A percentile compares a stretch with the other conserved stretches of the same genome.
Conservation (phyloP, 495 filamentous ascomycete genomes). For the Neurospora tetrasperma region DNA sequence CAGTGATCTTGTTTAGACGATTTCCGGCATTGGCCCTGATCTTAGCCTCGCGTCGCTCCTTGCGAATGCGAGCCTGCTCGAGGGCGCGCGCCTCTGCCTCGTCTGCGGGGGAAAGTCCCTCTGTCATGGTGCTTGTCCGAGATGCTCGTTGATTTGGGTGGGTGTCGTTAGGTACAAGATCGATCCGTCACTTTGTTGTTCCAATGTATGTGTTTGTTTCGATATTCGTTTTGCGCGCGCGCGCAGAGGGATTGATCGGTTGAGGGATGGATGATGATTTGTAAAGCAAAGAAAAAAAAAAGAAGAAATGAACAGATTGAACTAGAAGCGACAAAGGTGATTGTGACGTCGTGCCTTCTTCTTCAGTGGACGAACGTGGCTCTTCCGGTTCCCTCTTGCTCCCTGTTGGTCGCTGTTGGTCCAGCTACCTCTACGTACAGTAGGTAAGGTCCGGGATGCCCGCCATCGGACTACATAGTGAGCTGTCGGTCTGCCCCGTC, state of each 20-base stretch:
- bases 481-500: background rate
- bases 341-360: background rate
- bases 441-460: background rate
- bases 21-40: conserved; percentile 70
- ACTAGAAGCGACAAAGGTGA: background rate
- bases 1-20: conserved; percentile 77
- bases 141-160: background rate
- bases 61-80: conserved; percentile 72
- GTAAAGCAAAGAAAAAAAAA: background rate
- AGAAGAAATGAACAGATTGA: background rate
- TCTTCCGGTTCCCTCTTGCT: background rate
- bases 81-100: conserved; percentile 53
- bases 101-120: conserved; percentile 23
- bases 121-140: conserved; percentile 14
- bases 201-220: background rate
- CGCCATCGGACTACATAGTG: background rate
- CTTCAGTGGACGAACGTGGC: background rate
- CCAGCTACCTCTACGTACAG: too few species aligned
- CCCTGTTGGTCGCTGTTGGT: background rate
- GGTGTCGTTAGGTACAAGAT: background rate
- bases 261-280: background rate
- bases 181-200: background rate
- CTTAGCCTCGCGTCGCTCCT: conserved; percentile 84
- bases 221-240: background rate
- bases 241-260: background rate